These are phyloP conservation scores for Amanita rimosa DNA, from an alignment of 768 basidiomycete genomes.

Conservation along the genomic window DNA sequence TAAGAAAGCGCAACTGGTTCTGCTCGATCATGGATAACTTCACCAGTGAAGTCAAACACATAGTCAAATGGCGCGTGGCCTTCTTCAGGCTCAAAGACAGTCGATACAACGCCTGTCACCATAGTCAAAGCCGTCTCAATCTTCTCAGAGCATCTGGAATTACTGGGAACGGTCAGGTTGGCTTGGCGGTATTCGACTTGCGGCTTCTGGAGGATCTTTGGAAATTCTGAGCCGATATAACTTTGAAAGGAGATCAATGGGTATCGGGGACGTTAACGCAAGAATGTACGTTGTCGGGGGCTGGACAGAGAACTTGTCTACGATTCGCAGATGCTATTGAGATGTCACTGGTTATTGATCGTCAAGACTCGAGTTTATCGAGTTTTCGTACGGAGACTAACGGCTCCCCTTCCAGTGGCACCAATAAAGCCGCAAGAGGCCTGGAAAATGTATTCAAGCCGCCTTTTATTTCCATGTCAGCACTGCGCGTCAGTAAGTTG, in stretches of 20 bases:
- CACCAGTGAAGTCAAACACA: constrained; percentile 82
- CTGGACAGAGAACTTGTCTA: constrained; percentile 61
- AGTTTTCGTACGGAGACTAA: constrained; percentile 55
- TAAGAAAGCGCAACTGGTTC: constrained; percentile 44
- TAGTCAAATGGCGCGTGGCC: constrained; percentile 63
- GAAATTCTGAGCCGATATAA: constrained; percentile 71
- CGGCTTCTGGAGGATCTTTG: constrained; percentile 52
- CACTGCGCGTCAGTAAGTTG: constrained; percentile 1
- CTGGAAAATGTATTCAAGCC: constrained; percentile 76
- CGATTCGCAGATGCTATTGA: constrained; percentile 52
- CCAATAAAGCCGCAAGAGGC: constrained; percentile 53
- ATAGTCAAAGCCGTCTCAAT: constrained; percentile 7
- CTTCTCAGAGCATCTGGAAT: constrained; percentile 15
- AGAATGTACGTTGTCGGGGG: constrained; percentile 62
- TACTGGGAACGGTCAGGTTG: constrained; percentile 67
- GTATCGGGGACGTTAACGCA: constrained; percentile 14
- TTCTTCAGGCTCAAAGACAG: constrained; percentile 60
- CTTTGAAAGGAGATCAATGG: constrained; percentile 22
- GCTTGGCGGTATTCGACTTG: constrained; percentile 74
- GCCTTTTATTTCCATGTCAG: constrained; percentile 31
- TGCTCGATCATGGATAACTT: constrained; percentile 61
- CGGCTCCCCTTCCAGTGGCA: constrained; percentile 55
- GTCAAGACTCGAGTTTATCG: background rate
- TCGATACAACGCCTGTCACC: constrained; percentile 48
- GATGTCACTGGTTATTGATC: constrained; percentile 10